Base-by-base conservation (phyloP, 1,284 basidiomycete genomes). In the Sanghuangporus baumii region DNA sequence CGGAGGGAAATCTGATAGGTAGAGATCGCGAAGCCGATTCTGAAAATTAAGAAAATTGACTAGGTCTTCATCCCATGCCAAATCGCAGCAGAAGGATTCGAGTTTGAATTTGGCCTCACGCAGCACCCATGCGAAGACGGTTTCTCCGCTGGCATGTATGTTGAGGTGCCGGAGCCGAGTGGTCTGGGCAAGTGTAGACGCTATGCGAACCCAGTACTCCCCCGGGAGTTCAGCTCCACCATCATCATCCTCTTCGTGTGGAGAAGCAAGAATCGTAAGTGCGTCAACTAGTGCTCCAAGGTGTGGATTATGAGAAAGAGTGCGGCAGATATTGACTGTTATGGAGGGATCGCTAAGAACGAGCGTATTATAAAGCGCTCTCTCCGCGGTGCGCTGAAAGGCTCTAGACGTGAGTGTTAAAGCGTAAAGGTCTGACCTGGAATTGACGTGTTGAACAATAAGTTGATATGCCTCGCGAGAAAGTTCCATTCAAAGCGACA, bases 61-160 rank as follows among this genome's bases (percentile, higher is more conserved):
- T 37, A 88, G 81, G 64, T 79, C 69, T 7, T 66, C 63, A 68
- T 87, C 83, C 86, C 86, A 88, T 61, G 80, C 75, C 57, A 88
- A 76, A 68, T 87, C 86, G 68, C 84, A 87, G 67, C 85, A 82
- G 66, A 88, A 85, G 6, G 75, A 78, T 56, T 73, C 77, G 18
- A 88, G 80, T 46, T 74, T 80, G 67, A 87, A 88, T 6, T 72
- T 71, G 65, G 76, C 79, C 9, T 71, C 72, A 14, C 73, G 58
- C 12, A 88, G 73, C 55, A 86, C 77, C 85, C 84, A 86, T 0
- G 83, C 79, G 16, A 72, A 72, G 18, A 77, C 73, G n/a, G 74
- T 67, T 54, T 78, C 74, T n/a, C 72, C 68, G 60, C 79, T 74
- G 66, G 86, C 72, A 66, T 81, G 75, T 57, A 86, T 74, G 64